Percentiles rank a stretch among this genome's conserved stretches.
phyloP scores from a whole-genome alignment of 345 rosid species.

The Corymbia maculata region DNA sequence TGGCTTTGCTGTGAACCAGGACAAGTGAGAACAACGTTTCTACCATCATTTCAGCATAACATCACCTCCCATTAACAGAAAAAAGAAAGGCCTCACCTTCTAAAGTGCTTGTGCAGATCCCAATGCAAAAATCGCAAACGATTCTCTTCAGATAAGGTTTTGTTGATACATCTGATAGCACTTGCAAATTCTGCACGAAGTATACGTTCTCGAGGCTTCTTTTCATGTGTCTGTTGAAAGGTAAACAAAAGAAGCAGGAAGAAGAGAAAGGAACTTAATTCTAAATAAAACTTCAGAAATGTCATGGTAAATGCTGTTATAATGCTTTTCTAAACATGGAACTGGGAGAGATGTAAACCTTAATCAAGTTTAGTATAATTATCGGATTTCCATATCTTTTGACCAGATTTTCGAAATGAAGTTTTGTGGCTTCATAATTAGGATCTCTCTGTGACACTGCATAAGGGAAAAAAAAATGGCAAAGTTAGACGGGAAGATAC shows the following conservation, averaged over 20 bases:
- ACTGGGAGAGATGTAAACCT: constrained; percentile 32
- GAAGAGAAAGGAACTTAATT: not conserved
- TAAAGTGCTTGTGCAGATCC: constrained; percentile 82
- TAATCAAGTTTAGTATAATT: constrained; percentile 82
- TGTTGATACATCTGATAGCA: constrained; percentile 73
- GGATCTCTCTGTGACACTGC: constrained; percentile 81
- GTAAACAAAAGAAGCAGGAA: not conserved
- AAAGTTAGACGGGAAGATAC: not conserved
- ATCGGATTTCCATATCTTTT: constrained; percentile 95
- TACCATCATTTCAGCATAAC: not conserved
- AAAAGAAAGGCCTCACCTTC: constrained; percentile 37
- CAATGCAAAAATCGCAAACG: constrained; percentile 80
- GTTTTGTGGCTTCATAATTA: constrained; percentile 77
- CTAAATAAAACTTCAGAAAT: not conserved
- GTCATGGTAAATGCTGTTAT: not conserved
- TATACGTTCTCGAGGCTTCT: constrained; percentile 91
- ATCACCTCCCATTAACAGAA: not conserved
- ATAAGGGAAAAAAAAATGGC: not conserved
- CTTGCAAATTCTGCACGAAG: constrained; percentile 81
- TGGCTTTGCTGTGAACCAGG: constrained; percentile 32
- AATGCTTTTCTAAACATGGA: not conserved
- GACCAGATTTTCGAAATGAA: constrained; percentile 86
- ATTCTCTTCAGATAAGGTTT: constrained; percentile 50
- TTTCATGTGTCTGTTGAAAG: constrained; percentile 63
- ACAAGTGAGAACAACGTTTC: not conserved